Base-by-base conservation (phyloP, 805 yeast species). In the Metschnikowia shivogae region DNA sequence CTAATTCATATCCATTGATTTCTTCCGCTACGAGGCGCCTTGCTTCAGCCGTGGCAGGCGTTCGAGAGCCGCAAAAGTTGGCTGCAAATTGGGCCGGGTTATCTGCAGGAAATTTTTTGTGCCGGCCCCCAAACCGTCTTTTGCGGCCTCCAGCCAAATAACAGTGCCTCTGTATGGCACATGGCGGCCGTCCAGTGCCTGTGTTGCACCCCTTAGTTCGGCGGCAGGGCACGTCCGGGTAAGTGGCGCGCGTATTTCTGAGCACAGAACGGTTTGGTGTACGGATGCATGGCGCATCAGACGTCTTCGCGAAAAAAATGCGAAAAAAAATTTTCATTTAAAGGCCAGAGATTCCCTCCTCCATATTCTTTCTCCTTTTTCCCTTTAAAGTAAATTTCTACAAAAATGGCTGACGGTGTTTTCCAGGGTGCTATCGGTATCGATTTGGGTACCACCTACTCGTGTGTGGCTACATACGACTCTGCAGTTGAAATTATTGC, bases 391-490 rank as follows among this genome's bases (percentile, higher is more conserved):
- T 42, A 39, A 41, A 46, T 42, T 38, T 32, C 40, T 46, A 45
- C 43, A 45, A 53, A 46, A 52, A 61, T 61, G 56, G 65, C 65
- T 53, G 62, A 61, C 65, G 64, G 64, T 59, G 61, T 60, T 52
- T 54, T 54, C 56, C 58, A 52, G 57, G 56, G 57, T 48, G 75
- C 75, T 68, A 71, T 71, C 62, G 76, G 76, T 70, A 71, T 71
- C 69, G 76, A 71, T 69, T 71, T 71, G 69, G 76, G 76, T 71
- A 71, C 76, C 46, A 71, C 76, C 54, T 71, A 71, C 68, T 71
- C 76, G 57, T 71, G 76, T 71, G 76, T 71, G 59, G 76, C 76
- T 62, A 69, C 74, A 58, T 70, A 62, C 63, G 75, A 70, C 65
- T 66, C 72, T 55, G 75, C 74, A 51, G 76, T 71, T 57, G 76